Evolutionary conservation across 1,284 basidiomycete genomes (phyloP).

Genomic region (Mycena citricolor): DNA sequence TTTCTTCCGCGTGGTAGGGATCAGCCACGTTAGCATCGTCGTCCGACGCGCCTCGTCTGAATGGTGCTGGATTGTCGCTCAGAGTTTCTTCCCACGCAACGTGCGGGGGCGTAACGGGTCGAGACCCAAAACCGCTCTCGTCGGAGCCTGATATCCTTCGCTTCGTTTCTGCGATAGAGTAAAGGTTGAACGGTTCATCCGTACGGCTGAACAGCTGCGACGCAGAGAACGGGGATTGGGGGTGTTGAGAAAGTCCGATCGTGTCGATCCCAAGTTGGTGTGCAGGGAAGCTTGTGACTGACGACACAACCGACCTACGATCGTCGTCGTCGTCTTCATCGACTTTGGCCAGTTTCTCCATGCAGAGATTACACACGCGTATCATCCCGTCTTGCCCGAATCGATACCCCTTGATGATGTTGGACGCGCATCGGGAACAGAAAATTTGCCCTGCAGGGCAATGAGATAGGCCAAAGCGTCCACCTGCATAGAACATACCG

Average conservation of each 20-base stretch:
- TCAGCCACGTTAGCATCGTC: conserved; percentile 57
- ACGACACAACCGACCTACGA: conserved; percentile 72
- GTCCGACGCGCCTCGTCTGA: conserved; percentile 75
- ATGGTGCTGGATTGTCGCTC: conserved; percentile 72
- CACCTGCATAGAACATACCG: conserved; percentile 46
- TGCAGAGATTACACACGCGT: conserved; percentile 91
- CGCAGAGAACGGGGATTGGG: conserved; percentile 86
- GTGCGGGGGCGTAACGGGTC: conserved; percentile 48
- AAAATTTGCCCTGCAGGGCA: conserved; percentile 74
- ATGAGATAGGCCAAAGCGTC: conserved; percentile 9
- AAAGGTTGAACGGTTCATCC: conserved; percentile 75
- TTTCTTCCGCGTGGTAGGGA: conserved; percentile 45
- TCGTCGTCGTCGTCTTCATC: conserved; percentile 86
- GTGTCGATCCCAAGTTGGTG: conserved; percentile 60
- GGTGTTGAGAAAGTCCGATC: conserved; percentile 49
- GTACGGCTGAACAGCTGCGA: conserved; percentile 78
- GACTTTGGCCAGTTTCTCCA: conserved; percentile 85
- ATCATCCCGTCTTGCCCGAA: conserved; percentile 93
- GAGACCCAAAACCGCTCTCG: conserved; percentile 50
- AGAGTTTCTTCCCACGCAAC: conserved; percentile 47
- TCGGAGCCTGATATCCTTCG: conserved; percentile 54
- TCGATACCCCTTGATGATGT: conserved; percentile 92
- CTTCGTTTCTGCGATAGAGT: conserved; percentile 75
- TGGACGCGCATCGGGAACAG: conserved; percentile 94
- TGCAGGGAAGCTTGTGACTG: conserved; percentile 57